Conservation (phyloP, 768 basidiomycete species). For the Tylopilus plumbeoviolaceoides region DNA sequence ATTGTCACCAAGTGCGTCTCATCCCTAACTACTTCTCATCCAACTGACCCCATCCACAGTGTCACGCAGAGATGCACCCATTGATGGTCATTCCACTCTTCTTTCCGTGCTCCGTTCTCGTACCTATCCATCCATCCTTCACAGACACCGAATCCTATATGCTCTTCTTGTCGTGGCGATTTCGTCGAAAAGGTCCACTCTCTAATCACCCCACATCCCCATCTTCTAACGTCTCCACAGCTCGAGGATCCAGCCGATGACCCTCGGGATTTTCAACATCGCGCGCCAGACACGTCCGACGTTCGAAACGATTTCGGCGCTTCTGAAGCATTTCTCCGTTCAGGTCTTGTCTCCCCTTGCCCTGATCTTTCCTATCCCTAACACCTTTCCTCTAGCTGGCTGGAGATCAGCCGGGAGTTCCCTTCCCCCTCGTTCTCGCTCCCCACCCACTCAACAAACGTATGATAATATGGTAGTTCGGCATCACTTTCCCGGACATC, state of each 20-base stretch:
- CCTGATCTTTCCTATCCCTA: background rate
- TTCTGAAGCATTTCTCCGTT: constrained; percentile 50
- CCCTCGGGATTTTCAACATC: constrained; percentile 61
- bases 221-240: constrained; percentile 34
- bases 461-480: constrained; percentile 16
- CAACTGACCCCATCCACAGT: constrained; percentile 43
- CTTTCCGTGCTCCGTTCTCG: background rate
- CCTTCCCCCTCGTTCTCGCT: constrained; percentile 9
- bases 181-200: constrained; percentile 71
- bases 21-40: background rate
- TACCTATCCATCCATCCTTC: constrained; percentile 5
- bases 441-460: constrained; percentile 14
- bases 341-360: constrained; percentile 11
- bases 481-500: background rate
- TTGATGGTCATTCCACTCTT: constrained; percentile 60
- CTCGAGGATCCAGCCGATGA: constrained; percentile 74
- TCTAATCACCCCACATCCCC: background rate
- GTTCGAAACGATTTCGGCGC: constrained; percentile 32
- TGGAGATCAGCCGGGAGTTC: background rate
- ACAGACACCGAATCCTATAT: constrained; percentile 78
- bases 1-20: constrained; percentile 60
- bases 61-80: constrained; percentile 84
- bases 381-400: constrained; percentile 5
- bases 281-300: constrained; percentile 24
- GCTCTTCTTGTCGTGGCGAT: constrained; percentile 73